phyloP scores from a whole-genome alignment of 2,329 filamentous ascomycete genomes.

The Leptodontidium sp. region DNA sequence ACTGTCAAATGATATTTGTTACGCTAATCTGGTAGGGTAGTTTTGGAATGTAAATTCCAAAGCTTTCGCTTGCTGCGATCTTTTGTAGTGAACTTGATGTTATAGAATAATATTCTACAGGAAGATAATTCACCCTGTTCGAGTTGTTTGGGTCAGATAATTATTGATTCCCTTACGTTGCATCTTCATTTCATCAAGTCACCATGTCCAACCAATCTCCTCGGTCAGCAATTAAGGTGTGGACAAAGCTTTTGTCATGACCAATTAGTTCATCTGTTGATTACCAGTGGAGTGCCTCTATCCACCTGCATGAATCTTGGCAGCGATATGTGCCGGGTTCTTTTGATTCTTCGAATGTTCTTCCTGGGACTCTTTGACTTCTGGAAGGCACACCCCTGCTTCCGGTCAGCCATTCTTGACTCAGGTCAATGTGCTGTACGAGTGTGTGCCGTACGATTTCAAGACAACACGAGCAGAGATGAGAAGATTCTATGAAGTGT shows the following conservation, averaged over 20 bases:
- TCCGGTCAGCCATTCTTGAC: neutral
- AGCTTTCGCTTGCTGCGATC: too few species aligned
- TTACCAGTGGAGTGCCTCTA: constrained; percentile 13
- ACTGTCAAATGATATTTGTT: too few species aligned
- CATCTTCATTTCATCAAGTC: too few species aligned
- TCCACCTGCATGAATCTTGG: constrained; percentile 22
- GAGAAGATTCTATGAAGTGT: neutral
- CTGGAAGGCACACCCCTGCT: constrained; percentile 17
- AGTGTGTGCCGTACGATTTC: neutral
- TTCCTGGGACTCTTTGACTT: constrained; percentile 17
- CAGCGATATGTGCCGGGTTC: neutral
- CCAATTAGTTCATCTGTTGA: neutral
- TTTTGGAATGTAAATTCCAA: too few species aligned
- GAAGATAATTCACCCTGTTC: too few species aligned
- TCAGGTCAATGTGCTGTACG: constrained; percentile 11
- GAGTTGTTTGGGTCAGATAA: too few species aligned
- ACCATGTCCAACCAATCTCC: neutral
- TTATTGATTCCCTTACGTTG: too few species aligned
- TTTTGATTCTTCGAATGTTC: constrained; percentile 5
- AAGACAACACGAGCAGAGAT: constrained; percentile 2
- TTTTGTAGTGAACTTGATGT: too few species aligned
- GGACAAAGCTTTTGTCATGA: constrained; percentile 15
- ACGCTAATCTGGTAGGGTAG: too few species aligned
- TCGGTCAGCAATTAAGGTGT: constrained; percentile 12
- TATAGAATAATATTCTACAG: too few species aligned